These are phyloP conservation scores for Penicillium sumatraense DNA, from an alignment of 2,329 filamentous ascomycete genomes.

Conservation along the genomic window DNA sequence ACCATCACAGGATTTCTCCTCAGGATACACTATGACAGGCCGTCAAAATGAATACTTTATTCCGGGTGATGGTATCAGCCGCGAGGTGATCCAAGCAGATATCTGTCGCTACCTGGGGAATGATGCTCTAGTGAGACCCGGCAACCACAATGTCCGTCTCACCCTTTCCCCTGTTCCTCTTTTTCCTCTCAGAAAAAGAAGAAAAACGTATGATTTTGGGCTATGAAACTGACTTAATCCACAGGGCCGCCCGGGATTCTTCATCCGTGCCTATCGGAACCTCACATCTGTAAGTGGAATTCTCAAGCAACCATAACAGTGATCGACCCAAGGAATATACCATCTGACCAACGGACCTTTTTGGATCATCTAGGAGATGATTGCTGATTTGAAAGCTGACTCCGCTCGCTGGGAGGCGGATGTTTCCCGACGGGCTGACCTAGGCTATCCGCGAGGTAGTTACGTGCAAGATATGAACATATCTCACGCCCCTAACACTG, in stretches of 20 bases:
- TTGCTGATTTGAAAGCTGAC: conserved; percentile 58
- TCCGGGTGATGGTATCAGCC: conserved; percentile 77
- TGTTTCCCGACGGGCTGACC: conserved; percentile 44
- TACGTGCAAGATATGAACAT: conserved; percentile 44
- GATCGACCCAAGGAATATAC: conserved; percentile 13
- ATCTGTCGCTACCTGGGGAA: conserved; percentile 84
- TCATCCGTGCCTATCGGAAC: conserved; percentile 78
- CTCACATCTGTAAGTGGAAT: conserved; percentile 69
- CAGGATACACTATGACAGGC: conserved; percentile 44
- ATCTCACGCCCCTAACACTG: conserved; percentile 44
- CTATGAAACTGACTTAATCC: conserved; percentile 40
- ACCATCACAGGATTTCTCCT: conserved; percentile 30
- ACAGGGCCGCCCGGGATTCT: conserved; percentile 72
- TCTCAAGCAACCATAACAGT: neutral
- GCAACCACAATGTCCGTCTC: conserved; percentile 70
- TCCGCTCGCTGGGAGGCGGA: conserved; percentile 57
- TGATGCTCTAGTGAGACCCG: conserved; percentile 77
- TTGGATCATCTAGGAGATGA: conserved; percentile 53
- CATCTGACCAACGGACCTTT: conserved; percentile 28
- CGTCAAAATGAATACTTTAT: conserved; percentile 78
- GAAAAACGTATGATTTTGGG: conserved; percentile 16
- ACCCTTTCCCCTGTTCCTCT: no score
- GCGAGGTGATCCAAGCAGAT: conserved; percentile 82
- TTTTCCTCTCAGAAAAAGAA: conserved; percentile 8
- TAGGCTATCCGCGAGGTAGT: conserved; percentile 48